These are phyloP conservation scores for Diutina catenulata DNA, from an alignment of 1,139 yeast genomes.

Conservation along the genomic window DNA sequence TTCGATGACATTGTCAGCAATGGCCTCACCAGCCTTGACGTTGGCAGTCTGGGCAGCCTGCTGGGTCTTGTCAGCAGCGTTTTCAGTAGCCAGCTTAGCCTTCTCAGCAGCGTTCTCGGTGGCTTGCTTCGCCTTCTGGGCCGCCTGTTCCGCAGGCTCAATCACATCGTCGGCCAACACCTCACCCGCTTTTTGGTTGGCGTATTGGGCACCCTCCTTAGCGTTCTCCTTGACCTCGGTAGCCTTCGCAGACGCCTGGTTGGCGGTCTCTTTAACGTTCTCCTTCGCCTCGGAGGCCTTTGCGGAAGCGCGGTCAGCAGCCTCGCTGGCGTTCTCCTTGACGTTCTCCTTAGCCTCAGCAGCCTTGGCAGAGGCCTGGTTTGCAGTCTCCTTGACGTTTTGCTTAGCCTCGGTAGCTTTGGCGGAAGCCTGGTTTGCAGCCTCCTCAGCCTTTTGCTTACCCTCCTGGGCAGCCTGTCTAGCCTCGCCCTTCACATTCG, in stretches of 20 bases:
- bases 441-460: background rate
- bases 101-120: too few species aligned
- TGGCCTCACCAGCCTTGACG: background rate
- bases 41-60: background rate
- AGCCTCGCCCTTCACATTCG: too few species aligned
- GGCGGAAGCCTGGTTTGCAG: background rate
- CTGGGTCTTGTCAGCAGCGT: background rate
- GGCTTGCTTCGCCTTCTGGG: too few species aligned
- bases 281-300: background rate
- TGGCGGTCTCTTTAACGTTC: background rate
- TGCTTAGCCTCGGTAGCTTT: background rate
- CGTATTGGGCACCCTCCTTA: too few species aligned
- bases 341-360: background rate
- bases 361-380: background rate
- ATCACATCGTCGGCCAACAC: background rate
- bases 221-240: background rate
- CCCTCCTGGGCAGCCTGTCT: background rate
- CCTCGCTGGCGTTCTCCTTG: too few species aligned
- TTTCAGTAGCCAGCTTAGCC: background rate
- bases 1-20: background rate
- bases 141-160: background rate
- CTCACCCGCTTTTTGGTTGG: too few species aligned
- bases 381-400: background rate
- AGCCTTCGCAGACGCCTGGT: background rate
- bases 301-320: background rate